These are phyloP conservation scores for Apiospora pterosperma DNA, from an alignment of 2,329 filamentous ascomycete species.

Conservation along the genomic window DNA sequence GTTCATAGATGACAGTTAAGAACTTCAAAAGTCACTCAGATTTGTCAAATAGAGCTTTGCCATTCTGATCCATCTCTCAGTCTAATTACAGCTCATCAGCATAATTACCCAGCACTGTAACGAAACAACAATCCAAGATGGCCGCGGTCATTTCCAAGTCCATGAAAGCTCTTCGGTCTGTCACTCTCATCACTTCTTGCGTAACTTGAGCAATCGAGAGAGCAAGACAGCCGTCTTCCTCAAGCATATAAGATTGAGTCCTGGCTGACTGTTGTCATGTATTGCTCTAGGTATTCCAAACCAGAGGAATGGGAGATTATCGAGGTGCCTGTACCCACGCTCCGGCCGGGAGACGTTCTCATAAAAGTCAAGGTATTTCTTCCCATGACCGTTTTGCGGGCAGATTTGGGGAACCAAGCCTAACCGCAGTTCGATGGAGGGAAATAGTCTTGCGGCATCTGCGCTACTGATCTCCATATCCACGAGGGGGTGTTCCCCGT, in stretches of 20 bases:
- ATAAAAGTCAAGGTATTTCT: constrained; percentile 60
- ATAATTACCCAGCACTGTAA: too few relatives aligned
- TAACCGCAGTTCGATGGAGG: constrained; percentile 21
- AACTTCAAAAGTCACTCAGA: too few relatives aligned
- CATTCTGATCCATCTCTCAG: too few relatives aligned
- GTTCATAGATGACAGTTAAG: too few relatives aligned
- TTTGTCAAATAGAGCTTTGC: too few relatives aligned
- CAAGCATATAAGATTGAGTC: too few relatives aligned
- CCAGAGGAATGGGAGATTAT: constrained; percentile 59
- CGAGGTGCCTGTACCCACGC: constrained; percentile 56
- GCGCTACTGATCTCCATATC: constrained; percentile 47
- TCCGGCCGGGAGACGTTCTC: constrained; percentile 58
- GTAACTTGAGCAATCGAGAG: neutral
- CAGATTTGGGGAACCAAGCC: constrained; percentile 5
- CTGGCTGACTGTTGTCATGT: constrained; percentile 8
- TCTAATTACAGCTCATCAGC: too few relatives aligned
- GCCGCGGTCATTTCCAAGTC: constrained; percentile 29
- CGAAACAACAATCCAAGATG: too few relatives aligned
- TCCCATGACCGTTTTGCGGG: neutral
- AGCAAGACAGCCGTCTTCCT: neutral
- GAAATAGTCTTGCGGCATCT: constrained; percentile 30
- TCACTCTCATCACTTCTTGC: constrained; percentile 7
- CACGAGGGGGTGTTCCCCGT: constrained; percentile 66
- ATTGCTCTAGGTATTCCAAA: constrained; percentile 56
- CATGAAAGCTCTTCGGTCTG: constrained; percentile 58